A percentile compares a stretch with the other conserved stretches of the same genome.
These are phyloP conservation scores for Wickerhamomyces hampshirensis DNA, from an alignment of 805 yeast species.

Conservation along the genomic window DNA sequence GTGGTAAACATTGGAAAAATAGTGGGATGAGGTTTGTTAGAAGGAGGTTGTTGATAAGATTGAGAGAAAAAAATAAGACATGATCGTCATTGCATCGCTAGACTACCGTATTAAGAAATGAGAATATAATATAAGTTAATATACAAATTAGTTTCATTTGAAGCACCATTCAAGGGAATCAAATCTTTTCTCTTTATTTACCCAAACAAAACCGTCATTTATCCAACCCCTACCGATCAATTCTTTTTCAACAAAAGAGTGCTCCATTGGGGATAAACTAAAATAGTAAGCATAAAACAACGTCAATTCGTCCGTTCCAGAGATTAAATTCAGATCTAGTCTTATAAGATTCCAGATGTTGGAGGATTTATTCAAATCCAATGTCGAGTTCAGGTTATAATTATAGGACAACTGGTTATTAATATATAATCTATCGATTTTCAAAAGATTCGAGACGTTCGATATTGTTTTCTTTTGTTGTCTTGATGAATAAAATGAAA, in stretches of 20 bases:
- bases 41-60: slow-evolving; percentile 59
- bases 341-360: slow-evolving; percentile 84
- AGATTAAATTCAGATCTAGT: slow-evolving; percentile 8
- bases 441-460: slow-evolving; percentile 51
- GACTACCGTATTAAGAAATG: neutral
- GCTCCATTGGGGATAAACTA: slow-evolving; percentile 62
- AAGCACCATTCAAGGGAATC: slow-evolving; percentile 9
- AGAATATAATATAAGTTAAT: neutral
- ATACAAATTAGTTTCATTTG: neutral
- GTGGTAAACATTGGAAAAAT: slow-evolving; percentile 57
- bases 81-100: too few species aligned
- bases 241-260: slow-evolving; percentile 73
- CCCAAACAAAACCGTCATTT: slow-evolving; percentile 5
- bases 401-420: slow-evolving; percentile 45
- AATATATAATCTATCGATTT: slow-evolving; percentile 30
- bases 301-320: slow-evolving; percentile 1
- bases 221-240: slow-evolving; percentile 76
- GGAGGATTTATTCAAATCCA: slow-evolving; percentile 80
- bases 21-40: slow-evolving; percentile 48
- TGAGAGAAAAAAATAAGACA: slow-evolving; percentile 16
- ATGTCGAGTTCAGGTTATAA: slow-evolving; percentile 68
- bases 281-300: slow-evolving; percentile 90
- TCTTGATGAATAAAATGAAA: slow-evolving; percentile 22
- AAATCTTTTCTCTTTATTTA: slow-evolving; percentile 10
- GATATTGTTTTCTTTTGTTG: slow-evolving; percentile 24